Evolutionary conservation across 2,329 filamentous ascomycete species (phyloP).

Genomic region (Sphaerulina musiva): DNA sequence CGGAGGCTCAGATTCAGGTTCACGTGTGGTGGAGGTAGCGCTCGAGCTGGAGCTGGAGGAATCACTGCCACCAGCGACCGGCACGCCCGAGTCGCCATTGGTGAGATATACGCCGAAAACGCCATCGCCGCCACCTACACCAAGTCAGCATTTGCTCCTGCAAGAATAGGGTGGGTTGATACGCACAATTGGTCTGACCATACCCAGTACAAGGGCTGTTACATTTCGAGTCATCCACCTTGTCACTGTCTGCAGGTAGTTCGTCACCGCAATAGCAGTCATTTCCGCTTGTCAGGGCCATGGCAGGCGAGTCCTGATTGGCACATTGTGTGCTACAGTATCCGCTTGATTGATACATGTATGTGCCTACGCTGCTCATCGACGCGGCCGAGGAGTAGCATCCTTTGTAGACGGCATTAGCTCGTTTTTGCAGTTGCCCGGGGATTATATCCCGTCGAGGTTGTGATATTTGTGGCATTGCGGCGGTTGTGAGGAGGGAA

Average conservation of each 20-base stretch:
- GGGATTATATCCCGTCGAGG: neutral
- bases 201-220: constrained; percentile 50
- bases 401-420: constrained; percentile 46
- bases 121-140: constrained; percentile 52
- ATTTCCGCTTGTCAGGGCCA: constrained; percentile 57
- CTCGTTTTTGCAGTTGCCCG: constrained; percentile 48
- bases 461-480: constrained; percentile 51
- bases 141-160: constrained; percentile 5
- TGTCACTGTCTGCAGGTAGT: constrained; percentile 56
- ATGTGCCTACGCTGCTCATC: constrained; percentile 44
- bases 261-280: constrained; percentile 68
- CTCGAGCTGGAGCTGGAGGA: constrained; percentile 1
- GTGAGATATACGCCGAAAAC: constrained; percentile 50
- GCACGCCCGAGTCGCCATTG: neutral
- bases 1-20: constrained; percentile 10
- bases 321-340: constrained; percentile 50
- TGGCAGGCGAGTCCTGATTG: constrained; percentile 47
- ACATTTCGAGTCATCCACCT: constrained; percentile 57
- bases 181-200: constrained; percentile 13
- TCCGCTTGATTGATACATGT: constrained; percentile 50
- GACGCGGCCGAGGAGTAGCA: constrained; percentile 48
- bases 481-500: constrained; percentile 16
- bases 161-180: neutral
- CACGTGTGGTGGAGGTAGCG: too few species aligned
- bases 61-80: neutral